Evolutionary conservation across 1,284 basidiomycete species (phyloP), one percentile per base, ranked within the genome.

Genomic region (Filobasidium uniguttulatum): DNA sequence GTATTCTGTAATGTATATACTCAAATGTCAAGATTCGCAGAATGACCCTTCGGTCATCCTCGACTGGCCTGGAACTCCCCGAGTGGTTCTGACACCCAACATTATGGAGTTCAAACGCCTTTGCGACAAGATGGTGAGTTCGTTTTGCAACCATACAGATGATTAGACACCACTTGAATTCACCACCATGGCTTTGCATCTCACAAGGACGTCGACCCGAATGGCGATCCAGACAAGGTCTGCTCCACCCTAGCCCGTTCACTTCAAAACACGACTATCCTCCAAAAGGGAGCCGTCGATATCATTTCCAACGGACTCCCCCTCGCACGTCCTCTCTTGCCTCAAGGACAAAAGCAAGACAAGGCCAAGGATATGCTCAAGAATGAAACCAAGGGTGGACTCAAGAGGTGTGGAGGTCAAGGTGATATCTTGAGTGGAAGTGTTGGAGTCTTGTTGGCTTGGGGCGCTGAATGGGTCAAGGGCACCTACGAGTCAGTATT

Each of bases 381-480:
- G 53, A 77, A 85, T 26, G 80, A 85, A 55, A 70, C 75, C 0
- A 71, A 77, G 49, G 93, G 93, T 2, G 88, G 89, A 1, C 63
- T 89, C 57, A 94, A 94, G 71, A 75, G 93, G 47, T 91, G 89
- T 59, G 93, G 93, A 19, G 91, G 91, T 1, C 93, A 97, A 66
- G 93, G 93, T 0, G 93, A 98, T 67, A 81, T 98, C 41, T 68
- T 98, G 47, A 84, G 82, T 57, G 93, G 93, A 5, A 76, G 77
- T 33, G 81, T 89, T 6, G 91, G 89, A 0, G 80, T 88, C 0
- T 80, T 94, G 64, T 73, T 96, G 54, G 90, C 90, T 1, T 98
- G 93, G 91, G 87, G 84, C 2, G 84, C 84, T 65, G 88, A 85
- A 60, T 96, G 85, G 66, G 84, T 88, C 60, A 77, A 80, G 35